A percentile compares a stretch with the other conserved stretches of the same genome.
phyloP scores from a whole-genome alignment of 352 stramenopile species.

The Pythium chondricola region DNA sequence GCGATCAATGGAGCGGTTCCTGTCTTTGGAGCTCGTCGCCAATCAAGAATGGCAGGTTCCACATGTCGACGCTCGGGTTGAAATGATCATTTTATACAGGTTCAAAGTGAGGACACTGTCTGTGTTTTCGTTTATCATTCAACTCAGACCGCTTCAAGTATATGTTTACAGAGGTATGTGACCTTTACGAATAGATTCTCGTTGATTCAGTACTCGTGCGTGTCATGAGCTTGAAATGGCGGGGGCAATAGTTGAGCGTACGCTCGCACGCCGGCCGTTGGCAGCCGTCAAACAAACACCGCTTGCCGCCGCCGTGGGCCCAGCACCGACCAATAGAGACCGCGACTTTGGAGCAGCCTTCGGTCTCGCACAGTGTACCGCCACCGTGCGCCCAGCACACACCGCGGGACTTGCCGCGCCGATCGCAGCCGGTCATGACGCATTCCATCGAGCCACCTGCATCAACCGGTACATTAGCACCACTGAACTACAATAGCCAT shows the following conservation, averaged over 20 bases:
- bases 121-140: too few relatives aligned
- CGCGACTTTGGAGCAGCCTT: constrained; percentile 20
- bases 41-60: too few relatives aligned
- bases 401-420: constrained; percentile 17
- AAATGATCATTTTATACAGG: too few relatives aligned
- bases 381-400: constrained; percentile 21
- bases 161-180: too few relatives aligned
- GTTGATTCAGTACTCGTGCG: too few relatives aligned
- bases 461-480: neutral
- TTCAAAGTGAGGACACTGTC: too few relatives aligned
- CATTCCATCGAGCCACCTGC: constrained; percentile 19
- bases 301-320: constrained; percentile 30
- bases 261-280: constrained; percentile 26
- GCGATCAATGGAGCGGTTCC: too few relatives aligned
- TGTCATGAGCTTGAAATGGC: constrained; percentile 23
- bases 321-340: constrained; percentile 29
- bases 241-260: constrained; percentile 23
- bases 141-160: too few relatives aligned
- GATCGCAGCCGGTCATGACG: constrained; percentile 18
- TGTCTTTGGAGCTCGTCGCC: too few relatives aligned
- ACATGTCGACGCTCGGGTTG: too few relatives aligned
- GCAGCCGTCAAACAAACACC: constrained; percentile 28
- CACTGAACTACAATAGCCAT: constrained; percentile 12
- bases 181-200: too few relatives aligned
- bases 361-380: constrained; percentile 19